Evolutionary conservation across 257 asterid genomes (phyloP), one percentile per base, ranked within the genome.

Genomic region (Solanum etuberosum): DNA sequence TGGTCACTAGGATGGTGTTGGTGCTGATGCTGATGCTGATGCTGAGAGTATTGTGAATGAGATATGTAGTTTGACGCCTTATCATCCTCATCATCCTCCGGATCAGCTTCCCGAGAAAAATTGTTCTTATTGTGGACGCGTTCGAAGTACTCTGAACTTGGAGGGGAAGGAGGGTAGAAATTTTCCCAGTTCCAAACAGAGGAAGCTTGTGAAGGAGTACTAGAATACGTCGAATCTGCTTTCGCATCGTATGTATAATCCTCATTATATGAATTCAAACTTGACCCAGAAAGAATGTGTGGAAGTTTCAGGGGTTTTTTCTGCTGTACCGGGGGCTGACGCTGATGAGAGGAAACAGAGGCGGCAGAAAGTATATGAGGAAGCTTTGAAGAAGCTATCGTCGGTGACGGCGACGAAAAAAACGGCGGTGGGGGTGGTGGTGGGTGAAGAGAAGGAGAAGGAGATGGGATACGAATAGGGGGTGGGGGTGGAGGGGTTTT

Each of bases 181-280:
- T 93, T 93, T 68, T 97, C 99, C 99, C 99, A 97, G 84, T 97
- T 96, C 99, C 99, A 97, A 0, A 94, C 97, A 6, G 99, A 95
- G 15, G 99, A 97, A 29, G 97, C 83, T 76, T 97, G 99, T 2
- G 99, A 97, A 31, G 99, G 98, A 37, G 99, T 97, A 82, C 86
- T 86, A 3, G 99, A 92, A 87, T 91, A 96, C 34, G 96, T 95
- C 6, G 99, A 92, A 83, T 93, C 87, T 2, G 95, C 95, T 82
- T 93, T 91, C 1, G 98, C 97, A 5, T 91, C 86, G 91, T 93
- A 95, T 32, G 94, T 92, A 90, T 88, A 93, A 70, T 86, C 86
- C 32, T 68, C 71, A 15, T 59, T 87, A 83, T 90, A 88, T 16
- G 87, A 91, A 90, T 87, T 91, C 59, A 93, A 89, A 90, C 98